phyloP scores from a whole-genome alignment of 2,329 filamentous ascomycete species.

The Phialophora verrucosa region DNA sequence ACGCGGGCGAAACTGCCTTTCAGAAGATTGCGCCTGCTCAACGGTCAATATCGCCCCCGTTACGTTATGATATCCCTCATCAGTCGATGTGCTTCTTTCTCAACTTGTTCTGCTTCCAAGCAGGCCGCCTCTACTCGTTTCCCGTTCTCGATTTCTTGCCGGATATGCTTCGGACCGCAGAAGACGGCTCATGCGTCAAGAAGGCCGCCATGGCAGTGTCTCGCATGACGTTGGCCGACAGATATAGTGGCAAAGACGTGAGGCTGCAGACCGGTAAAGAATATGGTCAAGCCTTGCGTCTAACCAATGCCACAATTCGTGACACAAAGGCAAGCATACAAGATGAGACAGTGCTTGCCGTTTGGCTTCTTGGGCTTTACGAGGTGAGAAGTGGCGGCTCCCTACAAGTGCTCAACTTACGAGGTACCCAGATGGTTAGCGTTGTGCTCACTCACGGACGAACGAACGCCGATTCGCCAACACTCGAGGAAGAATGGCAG shows the following conservation, averaged over 20 bases:
- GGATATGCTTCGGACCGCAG: slow-evolving; percentile 27
- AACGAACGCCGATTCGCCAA: slow-evolving; percentile 14
- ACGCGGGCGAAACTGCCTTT: neutral
- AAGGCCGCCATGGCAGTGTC: slow-evolving; percentile 37
- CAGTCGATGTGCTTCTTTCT: slow-evolving; percentile 39
- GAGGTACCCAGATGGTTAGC: slow-evolving; percentile 29
- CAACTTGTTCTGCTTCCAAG: slow-evolving; percentile 38
- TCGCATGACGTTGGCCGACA: slow-evolving; percentile 38
- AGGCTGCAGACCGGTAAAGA: slow-evolving; percentile 35
- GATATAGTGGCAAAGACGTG: slow-evolving; percentile 37
- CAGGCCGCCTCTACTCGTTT: slow-evolving; percentile 35
- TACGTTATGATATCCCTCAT: slow-evolving; percentile 38
- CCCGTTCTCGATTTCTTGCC: slow-evolving; percentile 39
- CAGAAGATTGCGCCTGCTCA: slow-evolving; percentile 17
- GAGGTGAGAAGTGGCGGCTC: slow-evolving; percentile 26
- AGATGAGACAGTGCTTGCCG: slow-evolving; percentile 37
- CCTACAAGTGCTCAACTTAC: neutral
- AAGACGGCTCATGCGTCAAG: slow-evolving; percentile 26
- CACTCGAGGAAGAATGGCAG: slow-evolving; percentile 36
- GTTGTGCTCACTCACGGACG: slow-evolving; percentile 34
- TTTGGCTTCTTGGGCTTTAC: slow-evolving; percentile 38
- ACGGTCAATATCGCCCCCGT: slow-evolving; percentile 28
- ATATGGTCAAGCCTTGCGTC: slow-evolving; percentile 33
- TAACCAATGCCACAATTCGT: slow-evolving; percentile 31
- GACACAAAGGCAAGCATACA: slow-evolving; percentile 31